Conservation (phyloP, 164 flowering plant species). For the Malania oleifera region DNA sequence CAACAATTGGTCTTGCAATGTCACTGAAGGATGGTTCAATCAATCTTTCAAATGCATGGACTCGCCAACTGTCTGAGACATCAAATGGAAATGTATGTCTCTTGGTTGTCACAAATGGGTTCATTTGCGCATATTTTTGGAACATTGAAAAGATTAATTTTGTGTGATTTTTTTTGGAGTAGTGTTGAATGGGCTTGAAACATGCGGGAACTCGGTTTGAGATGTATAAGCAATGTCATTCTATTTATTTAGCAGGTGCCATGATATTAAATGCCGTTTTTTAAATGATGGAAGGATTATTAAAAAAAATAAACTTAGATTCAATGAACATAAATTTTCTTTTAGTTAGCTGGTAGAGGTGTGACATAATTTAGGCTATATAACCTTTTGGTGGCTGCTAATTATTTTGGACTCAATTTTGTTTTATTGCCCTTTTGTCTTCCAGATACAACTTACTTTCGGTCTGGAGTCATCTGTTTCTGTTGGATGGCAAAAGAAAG, state of each 20-base stretch:
- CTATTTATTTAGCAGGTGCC: too few relatives aligned
- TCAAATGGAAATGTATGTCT: conserved; percentile 70
- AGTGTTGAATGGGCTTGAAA: not conserved
- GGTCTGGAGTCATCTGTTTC: conserved; percentile 72
- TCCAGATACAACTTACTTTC: conserved; percentile 78
- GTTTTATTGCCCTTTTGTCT: conserved; percentile 7
- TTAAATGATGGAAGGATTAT: not conserved
- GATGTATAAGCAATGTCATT: not conserved
- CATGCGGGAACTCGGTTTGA: not conserved
- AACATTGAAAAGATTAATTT: not conserved
- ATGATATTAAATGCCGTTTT: too few relatives aligned
- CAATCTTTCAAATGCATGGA: conserved; percentile 89
- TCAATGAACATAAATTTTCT: not conserved
- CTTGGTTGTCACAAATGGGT: not conserved
- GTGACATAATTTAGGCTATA: not conserved
- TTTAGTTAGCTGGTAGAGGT: not conserved
- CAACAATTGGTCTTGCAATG: conserved; percentile 66
- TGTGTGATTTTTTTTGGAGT: not conserved
- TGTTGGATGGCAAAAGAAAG: conserved; percentile 89
- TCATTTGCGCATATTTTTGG: not conserved
- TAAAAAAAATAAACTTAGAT: not conserved
- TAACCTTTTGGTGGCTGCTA: not conserved
- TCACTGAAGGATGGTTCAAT: conserved; percentile 85
- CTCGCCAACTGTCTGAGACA: conserved; percentile 85
- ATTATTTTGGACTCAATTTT: not conserved